phyloP scores from a whole-genome alignment of 1,139 yeast genomes.

The Diutina siamensis region DNA sequence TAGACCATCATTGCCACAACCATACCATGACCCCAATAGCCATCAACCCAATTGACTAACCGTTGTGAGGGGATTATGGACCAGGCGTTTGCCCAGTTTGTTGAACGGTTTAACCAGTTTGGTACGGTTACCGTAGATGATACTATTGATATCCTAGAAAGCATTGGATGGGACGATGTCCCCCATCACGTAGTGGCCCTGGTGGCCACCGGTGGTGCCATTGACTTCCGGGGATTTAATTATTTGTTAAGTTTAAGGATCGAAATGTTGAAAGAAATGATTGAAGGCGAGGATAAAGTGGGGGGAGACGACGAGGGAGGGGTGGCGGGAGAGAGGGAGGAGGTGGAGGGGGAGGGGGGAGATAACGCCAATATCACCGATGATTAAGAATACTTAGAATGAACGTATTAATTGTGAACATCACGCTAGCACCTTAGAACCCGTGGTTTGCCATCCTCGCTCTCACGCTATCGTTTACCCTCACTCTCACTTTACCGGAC shows the following conservation, averaged over 20 bases:
- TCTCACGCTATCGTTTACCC: no score
- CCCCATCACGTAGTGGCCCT: constrained; percentile 1
- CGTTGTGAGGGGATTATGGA: background rate
- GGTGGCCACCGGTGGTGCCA: background rate
- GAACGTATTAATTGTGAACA: no score
- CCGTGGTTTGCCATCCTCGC: no score
- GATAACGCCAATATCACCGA: no score
- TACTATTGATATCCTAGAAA: background rate
- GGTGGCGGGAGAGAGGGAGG: background rate
- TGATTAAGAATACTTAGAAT: no score
- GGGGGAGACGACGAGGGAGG: background rate
- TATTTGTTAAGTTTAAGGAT: background rate
- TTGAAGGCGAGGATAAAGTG: background rate
- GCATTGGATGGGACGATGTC: constrained; percentile 1
- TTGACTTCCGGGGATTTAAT: constrained; percentile 2
- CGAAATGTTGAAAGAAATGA: background rate
- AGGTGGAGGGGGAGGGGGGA: no score
- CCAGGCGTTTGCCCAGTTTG: constrained; percentile 1
- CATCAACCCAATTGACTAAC: no score
- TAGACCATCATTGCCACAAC: no score
- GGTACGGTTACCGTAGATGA: constrained; percentile 2
- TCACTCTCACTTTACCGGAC: no score
- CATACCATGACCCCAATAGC: no score
- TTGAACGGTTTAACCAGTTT: background rate
- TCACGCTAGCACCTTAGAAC: no score